Evolutionary conservation across 768 basidiomycete species (phyloP).

Genomic region (Boletus tomentosulus): DNA sequence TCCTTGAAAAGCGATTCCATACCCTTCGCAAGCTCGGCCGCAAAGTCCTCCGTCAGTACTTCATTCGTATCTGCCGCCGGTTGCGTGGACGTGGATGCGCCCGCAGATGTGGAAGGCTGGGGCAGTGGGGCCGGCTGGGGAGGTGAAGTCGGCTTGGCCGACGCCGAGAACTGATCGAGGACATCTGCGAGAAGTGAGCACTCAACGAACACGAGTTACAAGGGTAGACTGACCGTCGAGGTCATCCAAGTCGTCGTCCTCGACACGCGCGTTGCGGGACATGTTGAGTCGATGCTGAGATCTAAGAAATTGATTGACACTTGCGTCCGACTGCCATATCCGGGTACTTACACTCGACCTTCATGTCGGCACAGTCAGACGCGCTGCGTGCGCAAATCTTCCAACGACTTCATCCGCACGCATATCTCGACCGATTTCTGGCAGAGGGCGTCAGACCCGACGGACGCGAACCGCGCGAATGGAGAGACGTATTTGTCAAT

Average conservation of each 20-base stretch:
- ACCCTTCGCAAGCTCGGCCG: conserved; percentile 36
- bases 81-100: conserved; percentile 15
- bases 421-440: conserved; percentile 85
- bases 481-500: conserved; percentile 76
- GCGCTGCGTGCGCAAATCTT: conserved; percentile 47
- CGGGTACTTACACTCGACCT: background rate
- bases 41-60: conserved; percentile 32
- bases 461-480: conserved; percentile 64
- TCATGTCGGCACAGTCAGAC: conserved; percentile 19
- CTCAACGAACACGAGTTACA: background rate
- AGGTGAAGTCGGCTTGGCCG: conserved; percentile 10
- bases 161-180: conserved; percentile 41
- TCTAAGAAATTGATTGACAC: background rate
- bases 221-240: conserved; percentile 35
- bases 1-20: conserved; percentile 42
- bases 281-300: conserved; percentile 1
- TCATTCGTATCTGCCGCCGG: conserved; percentile 2
- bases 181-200: conserved; percentile 37
- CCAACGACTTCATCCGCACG: conserved; percentile 83
- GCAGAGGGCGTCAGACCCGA: conserved; percentile 77
- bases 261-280: conserved; percentile 21
- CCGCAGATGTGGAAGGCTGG: conserved; percentile 11
- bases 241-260: conserved; percentile 40
- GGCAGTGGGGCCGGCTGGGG: conserved; percentile 13
- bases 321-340: background rate